Percentiles rank a stretch among this genome's conserved stretches.
phyloP scores from a whole-genome alignment of 768 basidiomycete genomes.

The Suillus paluster region DNA sequence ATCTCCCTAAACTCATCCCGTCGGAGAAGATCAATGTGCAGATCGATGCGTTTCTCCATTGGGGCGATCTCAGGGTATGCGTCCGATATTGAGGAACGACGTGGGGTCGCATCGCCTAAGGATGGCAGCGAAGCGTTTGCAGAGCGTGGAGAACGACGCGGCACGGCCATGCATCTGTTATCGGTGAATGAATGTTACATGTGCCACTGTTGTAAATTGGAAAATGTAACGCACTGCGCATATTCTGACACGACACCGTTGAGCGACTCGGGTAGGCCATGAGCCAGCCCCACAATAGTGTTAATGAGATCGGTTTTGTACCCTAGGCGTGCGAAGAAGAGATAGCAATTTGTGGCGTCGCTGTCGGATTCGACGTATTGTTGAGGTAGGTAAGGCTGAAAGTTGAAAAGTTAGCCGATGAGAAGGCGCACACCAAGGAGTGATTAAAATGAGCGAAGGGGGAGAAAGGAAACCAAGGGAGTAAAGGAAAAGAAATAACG shows the following conservation, averaged over 20 bases:
- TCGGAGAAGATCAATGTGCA: slow-evolving; percentile 83
- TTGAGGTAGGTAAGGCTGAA: slow-evolving; percentile 88
- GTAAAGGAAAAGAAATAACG: background rate
- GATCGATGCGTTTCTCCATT: slow-evolving; percentile 91
- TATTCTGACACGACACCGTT: slow-evolving; percentile 80
- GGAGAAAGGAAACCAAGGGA: background rate
- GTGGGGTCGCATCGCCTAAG: slow-evolving; percentile 82
- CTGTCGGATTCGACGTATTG: slow-evolving; percentile 88
- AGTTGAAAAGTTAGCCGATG: background rate
- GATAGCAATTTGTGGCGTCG: slow-evolving; percentile 86
- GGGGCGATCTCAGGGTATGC: slow-evolving; percentile 82
- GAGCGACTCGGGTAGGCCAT: slow-evolving; percentile 84
- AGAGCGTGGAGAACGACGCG: slow-evolving; percentile 77
- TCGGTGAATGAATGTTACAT: slow-evolving; percentile 3
- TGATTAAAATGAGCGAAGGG: background rate
- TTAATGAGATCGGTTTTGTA: slow-evolving; percentile 89
- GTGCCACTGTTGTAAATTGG: background rate
- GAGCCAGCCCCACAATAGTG: slow-evolving; percentile 77
- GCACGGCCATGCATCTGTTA: slow-evolving; percentile 82
- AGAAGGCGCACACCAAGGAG: background rate
- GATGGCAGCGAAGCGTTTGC: slow-evolving; percentile 88
- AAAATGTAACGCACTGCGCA: slow-evolving; percentile 70
- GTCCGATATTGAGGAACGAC: slow-evolving; percentile 84
- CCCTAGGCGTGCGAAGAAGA: slow-evolving; percentile 91
- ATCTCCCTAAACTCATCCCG: slow-evolving; percentile 91